phyloP scores from a whole-genome alignment of 495 filamentous ascomycete species.

The Chaetomium cochliodes region DNA sequence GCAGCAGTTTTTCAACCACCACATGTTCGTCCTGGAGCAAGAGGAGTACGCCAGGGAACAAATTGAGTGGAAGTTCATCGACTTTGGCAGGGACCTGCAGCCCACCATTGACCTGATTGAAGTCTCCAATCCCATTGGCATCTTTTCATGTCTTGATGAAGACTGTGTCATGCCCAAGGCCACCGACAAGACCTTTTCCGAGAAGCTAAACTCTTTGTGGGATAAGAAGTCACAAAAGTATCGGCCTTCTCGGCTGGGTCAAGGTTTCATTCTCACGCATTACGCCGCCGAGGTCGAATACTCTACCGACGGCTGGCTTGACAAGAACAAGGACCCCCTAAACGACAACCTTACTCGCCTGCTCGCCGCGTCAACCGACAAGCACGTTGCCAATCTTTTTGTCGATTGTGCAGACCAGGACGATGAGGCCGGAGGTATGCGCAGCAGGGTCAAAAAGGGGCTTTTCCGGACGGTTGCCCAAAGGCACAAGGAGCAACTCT shows the following conservation, averaged over 20 bases:
- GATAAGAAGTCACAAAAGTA: constrained; percentile 95
- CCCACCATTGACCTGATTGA: constrained; percentile 98
- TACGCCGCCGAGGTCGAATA: constrained; percentile 99
- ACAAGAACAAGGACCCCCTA: constrained; percentile 98
- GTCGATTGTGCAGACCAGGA: constrained; percentile 79
- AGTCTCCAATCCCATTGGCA: constrained; percentile 92
- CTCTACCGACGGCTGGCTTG: constrained; percentile 89
- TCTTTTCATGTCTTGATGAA: constrained; percentile 97
- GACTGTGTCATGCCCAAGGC: constrained; percentile 99
- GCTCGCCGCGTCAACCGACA: constrained; percentile 76
- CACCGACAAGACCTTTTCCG: constrained; percentile 93
- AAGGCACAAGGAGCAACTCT: constrained; percentile 94
- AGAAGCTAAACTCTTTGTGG: constrained; percentile 96
- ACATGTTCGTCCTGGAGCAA: constrained; percentile 99
- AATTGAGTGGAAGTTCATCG: constrained; percentile 99
- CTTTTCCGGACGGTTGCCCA: constrained; percentile 97
- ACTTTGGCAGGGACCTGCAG: constrained; percentile 96
- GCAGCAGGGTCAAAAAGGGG: constrained; percentile 93
- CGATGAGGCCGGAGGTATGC: constrained; percentile 59
- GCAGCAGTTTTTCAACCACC: constrained; percentile 99
- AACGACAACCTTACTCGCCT: constrained; percentile 95
- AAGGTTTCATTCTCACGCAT: constrained; percentile 97
- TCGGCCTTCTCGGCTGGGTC: constrained; percentile 76
- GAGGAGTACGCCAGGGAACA: constrained; percentile 97
- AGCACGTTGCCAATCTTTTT: constrained; percentile 82